Conservation (phyloP, 208 protist species). For the Novymonas esmeraldas region DNA sequence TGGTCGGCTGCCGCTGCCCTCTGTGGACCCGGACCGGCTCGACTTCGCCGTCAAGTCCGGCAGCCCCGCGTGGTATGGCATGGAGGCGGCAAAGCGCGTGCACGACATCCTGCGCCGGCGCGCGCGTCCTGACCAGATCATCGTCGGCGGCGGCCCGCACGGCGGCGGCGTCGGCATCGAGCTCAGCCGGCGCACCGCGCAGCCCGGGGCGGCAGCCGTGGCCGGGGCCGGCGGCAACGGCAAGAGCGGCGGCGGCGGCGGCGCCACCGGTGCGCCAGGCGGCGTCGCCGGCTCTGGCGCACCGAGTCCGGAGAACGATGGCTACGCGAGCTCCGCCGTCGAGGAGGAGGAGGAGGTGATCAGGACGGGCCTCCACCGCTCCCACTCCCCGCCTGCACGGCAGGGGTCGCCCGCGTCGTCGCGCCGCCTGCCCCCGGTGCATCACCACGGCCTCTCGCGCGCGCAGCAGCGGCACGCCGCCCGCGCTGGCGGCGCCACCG, state of each 20-base stretch:
- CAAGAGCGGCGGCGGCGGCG: background rate
- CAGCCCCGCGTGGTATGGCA: slow-evolving; percentile 66
- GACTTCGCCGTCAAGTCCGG: slow-evolving; percentile 66
- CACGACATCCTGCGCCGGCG: slow-evolving; percentile 63
- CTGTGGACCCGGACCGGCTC: slow-evolving; percentile 34
- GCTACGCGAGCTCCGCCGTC: background rate
- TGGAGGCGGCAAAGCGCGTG: slow-evolving; percentile 72
- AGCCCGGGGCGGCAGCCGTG: slow-evolving; percentile 14
- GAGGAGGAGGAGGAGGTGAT: background rate
- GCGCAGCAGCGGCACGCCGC: background rate
- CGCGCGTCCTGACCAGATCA: slow-evolving; percentile 54
- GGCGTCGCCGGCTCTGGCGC: background rate
- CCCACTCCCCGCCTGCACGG: background rate
- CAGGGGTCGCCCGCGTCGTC: background rate
- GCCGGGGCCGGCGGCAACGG: slow-evolving; percentile 9
- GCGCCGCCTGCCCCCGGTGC: slow-evolving; percentile 5
- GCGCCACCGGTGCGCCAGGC: background rate
- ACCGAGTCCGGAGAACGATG: background rate
- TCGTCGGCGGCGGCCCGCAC: slow-evolving; percentile 50
- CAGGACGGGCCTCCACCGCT: background rate
- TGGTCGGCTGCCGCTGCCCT: background rate
- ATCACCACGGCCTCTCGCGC: background rate
- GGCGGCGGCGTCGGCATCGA: slow-evolving; percentile 61
- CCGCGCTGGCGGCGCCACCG: background rate
- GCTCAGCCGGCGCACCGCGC: slow-evolving; percentile 60